A percentile compares a stretch with the other conserved stretches of the same genome.
phyloP scores from a whole-genome alignment of 2,329 filamentous ascomycete species.

The Talaromyces sp. region DNA sequence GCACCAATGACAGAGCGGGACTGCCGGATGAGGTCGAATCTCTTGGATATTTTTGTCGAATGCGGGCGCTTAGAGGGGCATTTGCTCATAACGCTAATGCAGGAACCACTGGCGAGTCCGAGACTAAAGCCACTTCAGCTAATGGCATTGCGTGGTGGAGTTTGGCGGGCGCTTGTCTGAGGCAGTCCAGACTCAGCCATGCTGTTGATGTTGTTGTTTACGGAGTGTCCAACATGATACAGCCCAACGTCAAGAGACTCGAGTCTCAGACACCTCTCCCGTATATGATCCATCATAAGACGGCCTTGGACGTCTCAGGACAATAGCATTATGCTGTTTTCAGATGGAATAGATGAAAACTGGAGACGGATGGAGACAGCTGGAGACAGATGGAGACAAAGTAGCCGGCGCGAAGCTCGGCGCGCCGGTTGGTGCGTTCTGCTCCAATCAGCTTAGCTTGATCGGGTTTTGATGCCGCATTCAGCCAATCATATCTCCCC shows the following conservation, averaged over 20 bases:
- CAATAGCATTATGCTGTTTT: neutral
- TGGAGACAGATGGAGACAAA: neutral
- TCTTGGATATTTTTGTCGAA: constrained; percentile 10
- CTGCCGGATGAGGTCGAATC: constrained; percentile 1
- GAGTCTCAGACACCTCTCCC: neutral
- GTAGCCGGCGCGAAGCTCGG: neutral
- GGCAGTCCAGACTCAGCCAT: neutral
- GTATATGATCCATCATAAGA: neutral
- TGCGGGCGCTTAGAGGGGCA: constrained; percentile 13
- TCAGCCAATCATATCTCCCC: neutral
- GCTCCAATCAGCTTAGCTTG: neutral
- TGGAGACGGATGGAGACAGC: neutral
- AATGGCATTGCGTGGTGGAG: neutral
- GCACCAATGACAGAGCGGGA: constrained; percentile 1
- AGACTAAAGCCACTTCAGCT: neutral
- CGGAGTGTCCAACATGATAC: neutral
- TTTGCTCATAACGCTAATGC: constrained; percentile 1
- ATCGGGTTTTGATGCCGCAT: neutral
- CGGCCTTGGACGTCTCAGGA: neutral
- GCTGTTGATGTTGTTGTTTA: neutral
- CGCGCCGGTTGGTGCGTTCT: neutral
- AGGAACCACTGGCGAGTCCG: constrained; percentile 5
- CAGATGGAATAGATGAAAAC: neutral
- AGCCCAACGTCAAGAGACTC: neutral
- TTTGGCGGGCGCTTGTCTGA: constrained; percentile 11